Base-by-base conservation (phyloP, 208 protist genomes). In the Porcisia deanei region DNA sequence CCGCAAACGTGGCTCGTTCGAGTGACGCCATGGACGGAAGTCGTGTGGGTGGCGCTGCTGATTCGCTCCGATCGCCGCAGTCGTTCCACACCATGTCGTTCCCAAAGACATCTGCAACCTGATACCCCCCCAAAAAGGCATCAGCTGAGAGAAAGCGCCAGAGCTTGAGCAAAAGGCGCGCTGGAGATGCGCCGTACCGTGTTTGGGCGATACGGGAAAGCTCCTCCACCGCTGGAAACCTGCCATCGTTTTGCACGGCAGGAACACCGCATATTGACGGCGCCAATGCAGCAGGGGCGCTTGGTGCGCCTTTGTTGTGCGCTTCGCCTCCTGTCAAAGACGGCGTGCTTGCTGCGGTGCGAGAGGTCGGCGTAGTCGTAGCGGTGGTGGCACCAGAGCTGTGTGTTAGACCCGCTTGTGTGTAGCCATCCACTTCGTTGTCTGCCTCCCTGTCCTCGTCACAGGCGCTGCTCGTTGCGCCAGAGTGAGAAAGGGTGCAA, bases 111-210 rank as follows among this genome's bases (percentile, higher is more conserved):
- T 93, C 83, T 1, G 76, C 73, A 1, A 91, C 77, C 70, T 79
- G 71, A 73, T 91, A 93, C 14, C 86, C 89, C 53, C 43, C 58
- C 16, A 82, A 16, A 75, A 93, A 91, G 0, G 71, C 57, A 58
- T 91, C 81, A 0, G 70, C 61, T 9, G 83, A 84, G 57, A 88
- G 77, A 45, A 86, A 86, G 16, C 76, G 58, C 89, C 89, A 93
- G 53, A 93, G 79, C 54, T 83, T 82, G 14, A 91, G 55, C 55
- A 93, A 59, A 8, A 87, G 73, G 37, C 83, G 76, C 3, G 76
- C 80, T n/a, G 76, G 75, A 0, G 75, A 80, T 0, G 73, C 80
- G 0, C 66, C 80, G 67, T 73, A 80, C 55, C 70, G 74, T 1
- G 68, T 49, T 67, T 69, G 60, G n/a, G 73, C 68, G 37, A 74